Conservation (phyloP, 148 eudicot genomes). For the Heliosperma pusillum region DNA sequence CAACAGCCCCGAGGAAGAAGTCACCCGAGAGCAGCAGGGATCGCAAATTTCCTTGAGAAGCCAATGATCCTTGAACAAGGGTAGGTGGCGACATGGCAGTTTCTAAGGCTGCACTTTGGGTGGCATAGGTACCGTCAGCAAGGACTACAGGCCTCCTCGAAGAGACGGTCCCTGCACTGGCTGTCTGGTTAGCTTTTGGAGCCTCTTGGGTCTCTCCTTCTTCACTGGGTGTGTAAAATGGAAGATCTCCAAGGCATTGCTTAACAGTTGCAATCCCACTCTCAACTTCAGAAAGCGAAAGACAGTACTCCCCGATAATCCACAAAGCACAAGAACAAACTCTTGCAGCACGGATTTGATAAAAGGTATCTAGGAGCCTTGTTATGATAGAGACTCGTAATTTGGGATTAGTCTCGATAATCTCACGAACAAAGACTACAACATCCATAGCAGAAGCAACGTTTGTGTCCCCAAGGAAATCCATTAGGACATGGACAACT, state of each 20-base stretch:
- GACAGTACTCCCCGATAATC: slow-evolving; percentile 91
- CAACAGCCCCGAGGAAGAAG: slow-evolving; percentile 91
- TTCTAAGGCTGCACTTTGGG: slow-evolving; percentile 93
- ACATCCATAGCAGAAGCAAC: slow-evolving; percentile 94
- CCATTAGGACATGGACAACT: slow-evolving; percentile 96
- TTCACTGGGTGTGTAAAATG: slow-evolving; percentile 69
- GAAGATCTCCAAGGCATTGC: slow-evolving; percentile 92
- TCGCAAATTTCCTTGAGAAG: slow-evolving; percentile 74
- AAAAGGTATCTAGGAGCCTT: slow-evolving; percentile 87
- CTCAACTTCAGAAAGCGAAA: slow-evolving; percentile 88
- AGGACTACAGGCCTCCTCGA: slow-evolving; percentile 89
- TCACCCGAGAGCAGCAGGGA: slow-evolving; percentile 83
- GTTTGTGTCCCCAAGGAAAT: slow-evolving; percentile 92
- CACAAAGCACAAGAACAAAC: slow-evolving; percentile 94
- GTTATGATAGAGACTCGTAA: slow-evolving; percentile 80
- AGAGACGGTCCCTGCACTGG: slow-evolving; percentile 60
- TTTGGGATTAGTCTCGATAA: slow-evolving; percentile 85
- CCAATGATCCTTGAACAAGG: slow-evolving; percentile 69
- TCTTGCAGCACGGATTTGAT: slow-evolving; percentile 88
- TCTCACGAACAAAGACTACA: slow-evolving; percentile 83
- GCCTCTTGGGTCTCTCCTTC: slow-evolving; percentile 69
- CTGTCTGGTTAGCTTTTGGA: slow-evolving; percentile 59
- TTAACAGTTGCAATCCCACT: slow-evolving; percentile 75
- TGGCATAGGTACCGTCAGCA: slow-evolving; percentile 96
- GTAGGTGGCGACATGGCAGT: slow-evolving; percentile 76